These are phyloP conservation scores for Exophiala oligosperma DNA, from an alignment of 2,329 filamentous ascomycete genomes.

Conservation along the genomic window DNA sequence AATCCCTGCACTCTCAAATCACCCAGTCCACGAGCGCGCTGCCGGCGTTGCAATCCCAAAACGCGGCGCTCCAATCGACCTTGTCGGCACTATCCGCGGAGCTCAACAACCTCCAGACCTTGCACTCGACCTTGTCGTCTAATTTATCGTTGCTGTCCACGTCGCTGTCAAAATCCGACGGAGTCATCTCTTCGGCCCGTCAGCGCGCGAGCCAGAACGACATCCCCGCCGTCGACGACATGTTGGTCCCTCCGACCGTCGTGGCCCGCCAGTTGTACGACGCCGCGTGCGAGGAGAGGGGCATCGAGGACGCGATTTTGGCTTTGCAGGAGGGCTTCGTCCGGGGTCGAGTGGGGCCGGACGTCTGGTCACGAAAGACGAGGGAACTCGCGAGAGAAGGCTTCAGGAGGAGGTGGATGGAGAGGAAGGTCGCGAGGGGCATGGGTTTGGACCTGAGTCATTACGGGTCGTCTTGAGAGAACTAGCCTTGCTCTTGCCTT, in stretches of 20 bases:
- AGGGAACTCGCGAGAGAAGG: conserved; percentile 49
- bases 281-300: conserved; percentile 83
- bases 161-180: conserved; percentile 75
- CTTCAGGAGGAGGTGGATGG: conserved; percentile 47
- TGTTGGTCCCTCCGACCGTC: conserved; percentile 89
- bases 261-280: conserved; percentile 92
- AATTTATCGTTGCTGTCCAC: conserved; percentile 79
- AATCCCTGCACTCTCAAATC: conserved; percentile 68
- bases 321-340: conserved; percentile 50
- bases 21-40: conserved; percentile 73
- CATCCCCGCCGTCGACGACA: conserved; percentile 79
- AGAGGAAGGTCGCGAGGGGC: conserved; percentile 46
- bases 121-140: conserved; percentile 68
- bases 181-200: conserved; percentile 71
- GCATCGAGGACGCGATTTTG: conserved; percentile 83
- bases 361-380: conserved; percentile 49
- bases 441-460: conserved; percentile 43
- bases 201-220: conserved; percentile 51
- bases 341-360: conserved; percentile 45
- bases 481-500: not conserved
- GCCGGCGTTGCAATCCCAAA: conserved; percentile 74
- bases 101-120: conserved; percentile 66
- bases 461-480: not conserved
- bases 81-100: conserved; percentile 72
- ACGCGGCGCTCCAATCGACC: conserved; percentile 70